Evolutionary conservation across 2,329 filamentous ascomycete species (phyloP).

Genomic region (Chaetomium strumarium): DNA sequence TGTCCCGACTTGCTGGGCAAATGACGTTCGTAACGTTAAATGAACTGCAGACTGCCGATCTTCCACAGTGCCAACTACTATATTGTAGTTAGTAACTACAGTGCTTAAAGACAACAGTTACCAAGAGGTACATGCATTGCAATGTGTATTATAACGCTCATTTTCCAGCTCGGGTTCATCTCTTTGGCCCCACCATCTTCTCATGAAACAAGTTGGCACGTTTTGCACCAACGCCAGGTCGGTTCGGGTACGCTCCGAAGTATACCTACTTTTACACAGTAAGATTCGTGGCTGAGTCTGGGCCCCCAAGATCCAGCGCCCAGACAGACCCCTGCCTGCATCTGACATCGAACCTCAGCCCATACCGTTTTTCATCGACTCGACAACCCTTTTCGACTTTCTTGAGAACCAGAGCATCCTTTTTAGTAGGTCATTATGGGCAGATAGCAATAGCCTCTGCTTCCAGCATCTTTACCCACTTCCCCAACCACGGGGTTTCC

Average conservation of each 20-base stretch:
- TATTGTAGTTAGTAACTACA: too few relatives aligned
- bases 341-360: background rate
- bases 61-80: too few relatives aligned
- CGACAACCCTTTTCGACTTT: background rate
- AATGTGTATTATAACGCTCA: too few relatives aligned
- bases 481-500: background rate
- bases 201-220: background rate
- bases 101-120: too few relatives aligned
- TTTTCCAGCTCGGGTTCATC: too few relatives aligned
- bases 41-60: too few relatives aligned
- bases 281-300: slow-evolving; percentile 9
- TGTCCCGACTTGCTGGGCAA: too few relatives aligned
- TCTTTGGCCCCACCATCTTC: background rate
- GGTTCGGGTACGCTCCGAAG: background rate
- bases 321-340: background rate
- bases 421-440: slow-evolving; percentile 1
- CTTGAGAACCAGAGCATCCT: background rate
- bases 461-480: background rate
- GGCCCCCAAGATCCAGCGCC: background rate
- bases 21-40: too few relatives aligned
- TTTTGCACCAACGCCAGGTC: background rate
- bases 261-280: too few relatives aligned
- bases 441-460: background rate
- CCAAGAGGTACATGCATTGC: too few relatives aligned
- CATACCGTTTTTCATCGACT: background rate